Conservation (phyloP, 108 stramenopile genomes). For the Aurantiochytrium sp. region DNA sequence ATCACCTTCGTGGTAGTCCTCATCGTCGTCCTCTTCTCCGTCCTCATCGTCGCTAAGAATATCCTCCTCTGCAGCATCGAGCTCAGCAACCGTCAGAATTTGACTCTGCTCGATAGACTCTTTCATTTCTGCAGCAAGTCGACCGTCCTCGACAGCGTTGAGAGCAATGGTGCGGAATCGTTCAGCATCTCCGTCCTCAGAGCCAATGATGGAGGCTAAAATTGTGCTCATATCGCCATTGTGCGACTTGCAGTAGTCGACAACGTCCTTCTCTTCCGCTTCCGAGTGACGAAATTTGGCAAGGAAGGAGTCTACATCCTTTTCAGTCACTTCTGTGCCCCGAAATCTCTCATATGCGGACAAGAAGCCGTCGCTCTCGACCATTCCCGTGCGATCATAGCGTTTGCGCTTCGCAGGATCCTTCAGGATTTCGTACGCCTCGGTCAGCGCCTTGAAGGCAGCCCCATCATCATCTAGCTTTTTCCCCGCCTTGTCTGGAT, state of each 20-base stretch:
- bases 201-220: not conserved
- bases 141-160: not conserved
- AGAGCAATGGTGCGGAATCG: not conserved
- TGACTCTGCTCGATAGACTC: not conserved
- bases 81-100: not conserved
- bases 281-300: not conserved
- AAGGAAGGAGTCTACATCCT: not conserved
- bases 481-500: constrained; percentile 22
- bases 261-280: not conserved
- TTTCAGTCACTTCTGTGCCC: not conserved
- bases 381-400: constrained; percentile 17
- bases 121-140: not conserved
- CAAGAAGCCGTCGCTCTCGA: not conserved
- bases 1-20: not conserved
- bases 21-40: not conserved
- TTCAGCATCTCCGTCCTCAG: not conserved
- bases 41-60: not conserved
- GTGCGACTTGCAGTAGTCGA: not conserved
- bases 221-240: not conserved
- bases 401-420: constrained; percentile 24
- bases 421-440: constrained; percentile 29
- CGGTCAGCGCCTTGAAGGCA: constrained; percentile 13
- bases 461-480: not conserved
- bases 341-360: not conserved
- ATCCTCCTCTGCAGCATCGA: not conserved